phyloP scores from a whole-genome alignment of 805 yeast species.

The Wickerhamiella parazyma region DNA sequence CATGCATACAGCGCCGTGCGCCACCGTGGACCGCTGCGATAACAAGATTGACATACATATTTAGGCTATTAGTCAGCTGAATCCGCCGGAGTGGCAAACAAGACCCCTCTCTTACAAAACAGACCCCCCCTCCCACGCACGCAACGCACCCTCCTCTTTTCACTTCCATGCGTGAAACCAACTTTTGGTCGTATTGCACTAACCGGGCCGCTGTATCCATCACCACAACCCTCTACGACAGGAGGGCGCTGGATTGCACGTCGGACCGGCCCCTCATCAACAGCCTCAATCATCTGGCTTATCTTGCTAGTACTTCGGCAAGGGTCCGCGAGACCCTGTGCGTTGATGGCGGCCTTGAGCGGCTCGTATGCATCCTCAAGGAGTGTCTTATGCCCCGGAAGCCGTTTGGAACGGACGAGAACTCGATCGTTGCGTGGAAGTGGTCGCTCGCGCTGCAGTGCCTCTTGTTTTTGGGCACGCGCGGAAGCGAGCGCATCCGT shows the following conservation, averaged over 20 bases:
- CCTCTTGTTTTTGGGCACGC: slow-evolving; percentile 75
- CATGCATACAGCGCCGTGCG: no score
- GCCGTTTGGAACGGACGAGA: slow-evolving; percentile 4
- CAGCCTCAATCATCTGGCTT: slow-evolving; percentile 80
- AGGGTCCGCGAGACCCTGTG: slow-evolving; percentile 84
- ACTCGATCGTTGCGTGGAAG: slow-evolving; percentile 64
- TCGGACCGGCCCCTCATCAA: slow-evolving; percentile 81
- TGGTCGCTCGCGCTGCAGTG: slow-evolving; percentile 95
- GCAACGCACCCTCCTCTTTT: background rate
- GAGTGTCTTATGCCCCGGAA: slow-evolving; percentile 42
- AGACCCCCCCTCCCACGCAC: background rate
- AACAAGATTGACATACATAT: no score
- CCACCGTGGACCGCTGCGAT: no score
- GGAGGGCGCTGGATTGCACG: slow-evolving; percentile 85
- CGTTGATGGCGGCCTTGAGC: slow-evolving; percentile 81
- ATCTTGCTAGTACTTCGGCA: slow-evolving; percentile 69
- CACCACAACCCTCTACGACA: slow-evolving; percentile 75
- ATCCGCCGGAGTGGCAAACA: slow-evolving; percentile 5
- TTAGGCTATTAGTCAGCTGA: background rate
- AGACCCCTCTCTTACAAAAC: background rate
- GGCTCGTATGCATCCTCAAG: slow-evolving; percentile 71
- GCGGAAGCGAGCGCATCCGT: slow-evolving; percentile 80
- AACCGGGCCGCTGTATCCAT: slow-evolving; percentile 90
- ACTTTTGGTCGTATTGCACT: slow-evolving; percentile 59
- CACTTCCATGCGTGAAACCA: slow-evolving; percentile 70